Conservation (phyloP, 2,329 filamentous ascomycete species). For the Passalora sequoiae region DNA sequence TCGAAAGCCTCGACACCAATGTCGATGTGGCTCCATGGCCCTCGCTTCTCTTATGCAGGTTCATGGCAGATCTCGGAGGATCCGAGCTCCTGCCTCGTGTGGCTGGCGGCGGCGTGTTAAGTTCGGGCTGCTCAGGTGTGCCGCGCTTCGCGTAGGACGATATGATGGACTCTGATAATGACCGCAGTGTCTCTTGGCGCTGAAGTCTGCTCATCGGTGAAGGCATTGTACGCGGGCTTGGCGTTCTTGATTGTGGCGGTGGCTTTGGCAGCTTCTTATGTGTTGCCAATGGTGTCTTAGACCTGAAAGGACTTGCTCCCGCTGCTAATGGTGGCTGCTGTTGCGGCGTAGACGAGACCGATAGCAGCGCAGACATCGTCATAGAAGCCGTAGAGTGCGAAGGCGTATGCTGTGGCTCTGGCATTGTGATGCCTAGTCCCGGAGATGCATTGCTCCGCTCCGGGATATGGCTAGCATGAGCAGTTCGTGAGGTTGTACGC, state of each 20-base stretch:
- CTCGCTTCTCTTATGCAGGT: no score
- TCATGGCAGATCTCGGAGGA: no score
- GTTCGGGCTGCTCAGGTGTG: slow-evolving; percentile 6
- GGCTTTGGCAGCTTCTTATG: slow-evolving; percentile 27
- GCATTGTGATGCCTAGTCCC: background rate
- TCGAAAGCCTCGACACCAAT: no score
- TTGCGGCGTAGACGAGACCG: background rate
- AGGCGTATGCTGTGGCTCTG: background rate
- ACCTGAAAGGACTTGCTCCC: slow-evolving; percentile 1
- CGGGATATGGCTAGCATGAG: no score
- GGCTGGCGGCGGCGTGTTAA: background rate
- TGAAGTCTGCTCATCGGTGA: slow-evolving; percentile 1
- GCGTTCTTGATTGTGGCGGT: slow-evolving; percentile 13
- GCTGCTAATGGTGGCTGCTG: background rate
- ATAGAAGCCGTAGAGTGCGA: background rate
- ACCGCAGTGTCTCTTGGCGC: slow-evolving; percentile 28
- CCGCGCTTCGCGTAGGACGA: slow-evolving; percentile 28
- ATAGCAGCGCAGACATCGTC: background rate
- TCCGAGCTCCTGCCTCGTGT: background rate
- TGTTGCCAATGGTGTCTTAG: slow-evolving; percentile 16
- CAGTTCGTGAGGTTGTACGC: no score
- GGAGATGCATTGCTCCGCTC: background rate
- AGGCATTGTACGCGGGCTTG: slow-evolving; percentile 7
- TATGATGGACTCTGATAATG: slow-evolving; percentile 31
- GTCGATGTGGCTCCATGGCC: no score